Evolutionary conservation across 192 early-diverging fungal species (phyloP).

Genomic region (Linnemannia hyalina): DNA sequence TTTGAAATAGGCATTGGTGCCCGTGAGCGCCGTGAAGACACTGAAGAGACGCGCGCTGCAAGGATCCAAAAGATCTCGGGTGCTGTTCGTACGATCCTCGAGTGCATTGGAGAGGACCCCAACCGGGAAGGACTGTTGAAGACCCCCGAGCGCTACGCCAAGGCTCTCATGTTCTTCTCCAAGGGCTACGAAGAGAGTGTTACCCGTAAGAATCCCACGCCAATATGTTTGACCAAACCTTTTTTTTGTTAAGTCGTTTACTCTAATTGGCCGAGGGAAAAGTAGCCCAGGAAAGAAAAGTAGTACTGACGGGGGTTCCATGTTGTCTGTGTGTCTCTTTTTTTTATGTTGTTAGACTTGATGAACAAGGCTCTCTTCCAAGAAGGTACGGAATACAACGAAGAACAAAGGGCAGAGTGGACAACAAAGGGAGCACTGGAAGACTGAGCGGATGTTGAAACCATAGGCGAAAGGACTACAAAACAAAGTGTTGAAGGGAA

Average conservation of each 20-base stretch:
- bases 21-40: constrained; percentile 83
- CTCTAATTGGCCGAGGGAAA: not conserved
- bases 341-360: constrained; percentile 21
- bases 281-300: not conserved
- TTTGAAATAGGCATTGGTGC: constrained; percentile 80
- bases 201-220: constrained; percentile 61
- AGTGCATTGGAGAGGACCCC: constrained; percentile 95
- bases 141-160: constrained; percentile 97
- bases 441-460: not conserved
- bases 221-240: not conserved
- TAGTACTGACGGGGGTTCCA: not conserved
- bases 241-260: not conserved
- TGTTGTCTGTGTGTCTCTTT: not conserved
- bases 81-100: constrained; percentile 91
- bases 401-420: not conserved
- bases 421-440: not conserved
- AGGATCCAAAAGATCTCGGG: constrained; percentile 84
- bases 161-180: constrained; percentile 98
- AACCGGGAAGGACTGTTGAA: constrained; percentile 94
- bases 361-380: constrained; percentile 57
- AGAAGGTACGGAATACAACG: constrained; percentile 30
- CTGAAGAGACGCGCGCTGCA: constrained; percentile 75
- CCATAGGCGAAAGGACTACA: not conserved
- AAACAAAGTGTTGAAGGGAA: not conserved
- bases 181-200: constrained; percentile 97